Evolutionary conservation across 2,329 filamentous ascomycete genomes (phyloP).

Genomic region (Cordyceps cateniannulata): DNA sequence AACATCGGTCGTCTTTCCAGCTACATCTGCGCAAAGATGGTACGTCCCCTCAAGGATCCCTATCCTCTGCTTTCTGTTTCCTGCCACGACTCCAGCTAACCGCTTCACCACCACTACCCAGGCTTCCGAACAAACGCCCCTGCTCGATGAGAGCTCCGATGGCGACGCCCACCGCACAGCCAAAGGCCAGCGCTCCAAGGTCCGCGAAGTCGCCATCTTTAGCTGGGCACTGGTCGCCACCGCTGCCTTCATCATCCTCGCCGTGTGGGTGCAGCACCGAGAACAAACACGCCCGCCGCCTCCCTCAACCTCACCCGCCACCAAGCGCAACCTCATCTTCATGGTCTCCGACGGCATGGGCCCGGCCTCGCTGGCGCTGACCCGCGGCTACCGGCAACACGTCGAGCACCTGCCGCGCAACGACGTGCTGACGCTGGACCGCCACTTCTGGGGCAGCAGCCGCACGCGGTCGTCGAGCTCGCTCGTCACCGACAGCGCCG

Average conservation of each 20-base stretch:
- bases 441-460: constrained; percentile 84
- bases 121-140: constrained; percentile 10
- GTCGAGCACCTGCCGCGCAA: constrained; percentile 64
- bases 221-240: constrained; percentile 79
- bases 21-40: background rate
- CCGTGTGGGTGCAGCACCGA: constrained; percentile 70
- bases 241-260: constrained; percentile 68
- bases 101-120: background rate
- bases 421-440: constrained; percentile 73
- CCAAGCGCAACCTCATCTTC: constrained; percentile 92
- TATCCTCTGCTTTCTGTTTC: background rate
- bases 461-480: constrained; percentile 79
- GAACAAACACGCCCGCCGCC: constrained; percentile 36
- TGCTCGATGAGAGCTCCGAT: constrained; percentile 6
- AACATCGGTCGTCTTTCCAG: background rate
- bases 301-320: constrained; percentile 35
- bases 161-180: background rate
- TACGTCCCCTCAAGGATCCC: background rate
- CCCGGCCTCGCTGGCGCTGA: constrained; percentile 80
- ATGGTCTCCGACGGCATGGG: constrained; percentile 99
- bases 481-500: constrained; percentile 89
- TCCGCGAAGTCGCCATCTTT: constrained; percentile 70
- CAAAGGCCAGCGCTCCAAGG: constrained; percentile 30
- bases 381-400: constrained; percentile 78
- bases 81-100: background rate